Evolutionary conservation across 306 rosid species (phyloP), one percentile per base, ranked within the genome.

Genomic region (Cajanus cajan): DNA sequence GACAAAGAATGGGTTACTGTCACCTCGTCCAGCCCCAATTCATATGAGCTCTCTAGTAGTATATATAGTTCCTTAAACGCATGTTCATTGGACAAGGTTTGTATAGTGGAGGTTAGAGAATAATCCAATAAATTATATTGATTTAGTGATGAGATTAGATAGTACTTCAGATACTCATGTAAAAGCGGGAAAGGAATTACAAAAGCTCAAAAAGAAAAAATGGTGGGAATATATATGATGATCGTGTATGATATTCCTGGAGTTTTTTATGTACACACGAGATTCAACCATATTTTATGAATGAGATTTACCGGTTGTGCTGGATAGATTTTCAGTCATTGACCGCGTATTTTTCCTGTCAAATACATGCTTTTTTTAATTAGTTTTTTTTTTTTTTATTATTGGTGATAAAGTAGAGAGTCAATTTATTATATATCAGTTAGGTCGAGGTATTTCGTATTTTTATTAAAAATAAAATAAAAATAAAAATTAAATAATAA

Each of bases 1-100:
- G 97, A 83, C 34, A 88, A 95, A 71, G 96, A 95, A 21, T 95
- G 96, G 98, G 81, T 92, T 68, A 88, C 92, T 33, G 87, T 92
- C 45, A 80, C 83, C 33, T 87, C 98, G 18, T 72, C 92, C 79
- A 75, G 62, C 28, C 88, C 91, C 4, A 92, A 92, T 85, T 95
- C 98, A 40, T 87, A 31, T 68, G 94, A 91, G 68, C 80, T 95
- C 16, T 79, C 85, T 81, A 85, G 92, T 83, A 80, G 92, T 13
- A 85, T 92, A 70, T 90, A 86, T 81, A 87, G 93, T 82, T 82
- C 85, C 77, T 82, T 92, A 51, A 86, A 90, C 41, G 80, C 77
- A 21, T 90, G 90, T 70, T 81, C 97, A 7, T 86, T 82, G 36
- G 90, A 87, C 14, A 83, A 88, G 85, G 81, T 90, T 57, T 91